A percentile compares a stretch with the other conserved stretches of the same genome.
These are phyloP conservation scores for Spathaspora passalidarum DNA, from an alignment of 805 yeast species.

Conservation along the genomic window DNA sequence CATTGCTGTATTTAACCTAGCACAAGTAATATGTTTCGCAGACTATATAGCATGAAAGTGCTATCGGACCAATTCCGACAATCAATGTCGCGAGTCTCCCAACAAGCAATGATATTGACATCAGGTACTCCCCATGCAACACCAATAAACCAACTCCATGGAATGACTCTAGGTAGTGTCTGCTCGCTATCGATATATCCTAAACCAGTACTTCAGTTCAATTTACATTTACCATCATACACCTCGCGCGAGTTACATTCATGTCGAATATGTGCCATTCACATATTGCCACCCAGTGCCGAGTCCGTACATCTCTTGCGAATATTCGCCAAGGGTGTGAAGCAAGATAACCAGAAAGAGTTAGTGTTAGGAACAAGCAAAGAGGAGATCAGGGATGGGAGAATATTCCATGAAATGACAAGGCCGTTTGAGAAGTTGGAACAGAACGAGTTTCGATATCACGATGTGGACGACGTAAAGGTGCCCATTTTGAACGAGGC, in stretches of 20 bases:
- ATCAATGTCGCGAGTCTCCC: constrained; percentile 35
- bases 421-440: constrained; percentile 50
- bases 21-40: neutral
- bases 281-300: constrained; percentile 62
- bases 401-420: constrained; percentile 41
- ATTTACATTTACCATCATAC: constrained; percentile 80
- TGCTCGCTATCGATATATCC: constrained; percentile 80
- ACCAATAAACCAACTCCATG: constrained; percentile 39
- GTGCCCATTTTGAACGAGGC: constrained; percentile 58
- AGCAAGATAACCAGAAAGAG: constrained; percentile 37
- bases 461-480: constrained; percentile 10
- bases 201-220: constrained; percentile 76
- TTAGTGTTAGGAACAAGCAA: constrained; percentile 23
- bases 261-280: constrained; percentile 61
- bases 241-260: constrained; percentile 68
- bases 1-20: neutral
- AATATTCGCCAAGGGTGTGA: constrained; percentile 57
- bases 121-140: constrained; percentile 20
- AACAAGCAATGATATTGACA: constrained; percentile 44
- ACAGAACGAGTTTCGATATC: constrained; percentile 23
- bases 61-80: constrained; percentile 19
- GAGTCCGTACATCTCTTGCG: constrained; percentile 59
- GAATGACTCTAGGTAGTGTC: constrained; percentile 84
- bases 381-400: constrained; percentile 28
- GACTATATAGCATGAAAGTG: neutral